Evolutionary conservation across 2,329 filamentous ascomycete genomes (phyloP).

Genomic region (Colletotrichum theobromicola): DNA sequence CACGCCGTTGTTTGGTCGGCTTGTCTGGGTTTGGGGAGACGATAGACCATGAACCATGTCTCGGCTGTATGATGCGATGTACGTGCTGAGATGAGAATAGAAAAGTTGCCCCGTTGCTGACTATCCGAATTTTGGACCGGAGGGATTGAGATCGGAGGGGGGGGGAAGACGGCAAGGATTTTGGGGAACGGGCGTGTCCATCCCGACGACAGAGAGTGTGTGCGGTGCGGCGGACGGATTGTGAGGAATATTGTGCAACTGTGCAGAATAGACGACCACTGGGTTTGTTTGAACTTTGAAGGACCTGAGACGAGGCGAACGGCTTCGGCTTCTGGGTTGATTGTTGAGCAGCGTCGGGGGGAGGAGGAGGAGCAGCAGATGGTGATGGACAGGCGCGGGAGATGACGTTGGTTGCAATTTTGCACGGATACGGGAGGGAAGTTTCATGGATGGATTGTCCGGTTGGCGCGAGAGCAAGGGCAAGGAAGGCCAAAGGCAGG

Average conservation of each 20-base stretch:
- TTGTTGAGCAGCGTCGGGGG: background rate
- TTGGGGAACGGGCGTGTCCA: slow-evolving; percentile 9
- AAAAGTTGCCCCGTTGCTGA: slow-evolving; percentile 11
- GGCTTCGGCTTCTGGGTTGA: background rate
- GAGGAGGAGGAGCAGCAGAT: background rate
- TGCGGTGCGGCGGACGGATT: background rate
- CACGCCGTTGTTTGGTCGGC: background rate
- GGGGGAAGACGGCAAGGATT: slow-evolving; percentile 2
- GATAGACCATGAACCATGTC: background rate
- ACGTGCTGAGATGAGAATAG: slow-evolving; percentile 13
- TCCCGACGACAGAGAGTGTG: background rate
- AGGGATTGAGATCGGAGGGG: slow-evolving; percentile 17
- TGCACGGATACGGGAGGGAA: background rate
- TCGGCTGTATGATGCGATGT: background rate
- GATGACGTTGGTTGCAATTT: slow-evolving; percentile 12
- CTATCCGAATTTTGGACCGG: slow-evolving; percentile 2
- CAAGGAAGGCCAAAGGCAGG: background rate
- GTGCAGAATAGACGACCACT: background rate
- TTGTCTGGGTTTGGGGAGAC: background rate
- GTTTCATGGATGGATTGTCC: slow-evolving; percentile 6
- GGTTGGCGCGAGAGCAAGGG: background rate
- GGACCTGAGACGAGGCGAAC: background rate
- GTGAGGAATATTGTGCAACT: background rate
- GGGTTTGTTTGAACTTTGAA: slow-evolving; percentile 9
- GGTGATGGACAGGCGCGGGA: slow-evolving; percentile 2